Conservation (phyloP, 1,139 yeast genomes). For the Kodamaea plutei region DNA sequence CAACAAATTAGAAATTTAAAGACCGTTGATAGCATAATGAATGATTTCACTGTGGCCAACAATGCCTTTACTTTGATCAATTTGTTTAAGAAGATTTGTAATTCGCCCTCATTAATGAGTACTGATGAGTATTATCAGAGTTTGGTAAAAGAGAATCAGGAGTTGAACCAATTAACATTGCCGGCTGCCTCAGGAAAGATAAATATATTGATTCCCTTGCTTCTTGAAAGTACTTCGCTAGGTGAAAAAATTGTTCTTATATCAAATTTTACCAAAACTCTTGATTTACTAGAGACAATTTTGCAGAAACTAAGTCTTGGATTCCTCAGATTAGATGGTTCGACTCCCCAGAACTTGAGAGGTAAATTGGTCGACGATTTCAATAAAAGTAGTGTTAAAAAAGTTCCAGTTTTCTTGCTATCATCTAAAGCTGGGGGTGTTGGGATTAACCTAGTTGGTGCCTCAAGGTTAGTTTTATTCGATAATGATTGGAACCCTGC, state of each 20-base stretch:
- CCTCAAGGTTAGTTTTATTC: slow-evolving; percentile 74
- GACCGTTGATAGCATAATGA: slow-evolving; percentile 27
- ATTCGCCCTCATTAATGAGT: slow-evolving; percentile 64
- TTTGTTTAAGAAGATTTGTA: slow-evolving; percentile 75
- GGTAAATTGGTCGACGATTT: slow-evolving; percentile 65
- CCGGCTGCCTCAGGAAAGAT: slow-evolving; percentile 49
- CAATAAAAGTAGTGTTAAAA: slow-evolving; percentile 44
- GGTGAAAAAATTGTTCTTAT: slow-evolving; percentile 80
- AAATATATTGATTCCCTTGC: slow-evolving; percentile 48
- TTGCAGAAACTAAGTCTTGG: slow-evolving; percentile 48
- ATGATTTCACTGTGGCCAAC: slow-evolving; percentile 24
- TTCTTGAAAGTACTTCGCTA: slow-evolving; percentile 40
- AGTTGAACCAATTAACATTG: slow-evolving; percentile 10
- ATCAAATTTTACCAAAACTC: slow-evolving; percentile 84
- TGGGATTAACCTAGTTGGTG: slow-evolving; percentile 88
- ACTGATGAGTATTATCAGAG: slow-evolving; percentile 34
- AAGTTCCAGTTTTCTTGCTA: slow-evolving; percentile 63
- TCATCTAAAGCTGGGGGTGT: slow-evolving; percentile 95
- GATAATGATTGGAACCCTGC: slow-evolving; percentile 98
- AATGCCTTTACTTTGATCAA: slow-evolving; percentile 69
- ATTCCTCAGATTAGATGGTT: slow-evolving; percentile 75
- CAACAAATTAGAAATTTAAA: slow-evolving; percentile 43
- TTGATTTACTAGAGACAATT: slow-evolving; percentile 67
- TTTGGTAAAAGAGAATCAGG: slow-evolving; percentile 12
- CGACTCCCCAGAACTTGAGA: slow-evolving; percentile 65